Conservation (phyloP, 805 yeast genomes). For the Candida xiaguanensis region DNA sequence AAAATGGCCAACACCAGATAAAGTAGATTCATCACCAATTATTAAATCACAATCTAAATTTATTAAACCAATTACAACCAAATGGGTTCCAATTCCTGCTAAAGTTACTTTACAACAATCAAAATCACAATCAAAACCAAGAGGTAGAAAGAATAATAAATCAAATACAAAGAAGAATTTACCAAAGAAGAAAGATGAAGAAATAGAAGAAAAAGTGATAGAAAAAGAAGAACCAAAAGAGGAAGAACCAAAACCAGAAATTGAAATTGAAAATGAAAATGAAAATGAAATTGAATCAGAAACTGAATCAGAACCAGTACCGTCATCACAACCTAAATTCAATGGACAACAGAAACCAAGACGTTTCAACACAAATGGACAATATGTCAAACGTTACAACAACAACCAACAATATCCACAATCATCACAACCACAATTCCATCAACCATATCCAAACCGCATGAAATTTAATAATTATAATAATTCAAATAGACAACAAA, state of each 20-base stretch:
- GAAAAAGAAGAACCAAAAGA: constrained; percentile 4
- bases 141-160: constrained; percentile 25
- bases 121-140: constrained; percentile 19
- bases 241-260: background rate
- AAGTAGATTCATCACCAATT: constrained; percentile 15
- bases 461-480: constrained; percentile 13
- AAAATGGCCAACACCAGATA: constrained; percentile 44
- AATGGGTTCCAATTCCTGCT: constrained; percentile 45
- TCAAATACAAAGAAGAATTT: constrained; percentile 11
- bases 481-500: constrained; percentile 7
- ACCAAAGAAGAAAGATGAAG: constrained; percentile 10
- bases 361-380: constrained; percentile 22
- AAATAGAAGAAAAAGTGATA: background rate
- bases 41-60: constrained; percentile 26
- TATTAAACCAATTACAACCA: constrained; percentile 38
- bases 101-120: constrained; percentile 38
- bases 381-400: constrained; percentile 15
- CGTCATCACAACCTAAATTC: background rate
- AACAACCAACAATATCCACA: constrained; percentile 13
- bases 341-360: constrained; percentile 22
- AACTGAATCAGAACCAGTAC: background rate
- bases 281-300: constrained; percentile 4
- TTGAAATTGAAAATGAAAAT: constrained; percentile 3
- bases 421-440: constrained; percentile 18
- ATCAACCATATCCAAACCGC: constrained; percentile 31